Conservation (phyloP, 2,329 filamentous ascomycete species). For the Albifimbria verrucaria region DNA sequence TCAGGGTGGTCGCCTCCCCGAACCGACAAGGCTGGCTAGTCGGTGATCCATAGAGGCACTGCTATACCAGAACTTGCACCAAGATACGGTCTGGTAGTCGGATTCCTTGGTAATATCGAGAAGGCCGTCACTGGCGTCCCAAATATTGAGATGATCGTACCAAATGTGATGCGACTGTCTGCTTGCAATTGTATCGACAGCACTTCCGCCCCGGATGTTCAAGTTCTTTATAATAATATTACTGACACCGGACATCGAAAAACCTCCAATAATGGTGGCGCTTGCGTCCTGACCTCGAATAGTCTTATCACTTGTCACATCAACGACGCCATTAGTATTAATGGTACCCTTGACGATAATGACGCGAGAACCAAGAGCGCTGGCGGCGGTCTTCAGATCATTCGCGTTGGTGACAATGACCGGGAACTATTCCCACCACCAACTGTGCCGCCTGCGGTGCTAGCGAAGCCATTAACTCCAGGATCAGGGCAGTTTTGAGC, state of each 20-base stretch:
- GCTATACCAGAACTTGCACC: neutral
- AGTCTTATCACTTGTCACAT: neutral
- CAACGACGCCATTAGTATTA: neutral
- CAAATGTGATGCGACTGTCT: neutral
- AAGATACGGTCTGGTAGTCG: neutral
- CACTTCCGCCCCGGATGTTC: neutral
- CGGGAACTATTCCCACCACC: neutral
- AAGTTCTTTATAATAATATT: neutral
- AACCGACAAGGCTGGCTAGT: neutral
- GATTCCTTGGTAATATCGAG: neutral
- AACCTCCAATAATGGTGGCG: neutral
- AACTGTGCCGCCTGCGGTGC: neutral
- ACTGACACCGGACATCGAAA: neutral
- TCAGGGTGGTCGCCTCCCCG: neutral
- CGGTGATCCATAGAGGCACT: neutral
- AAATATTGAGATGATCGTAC: neutral
- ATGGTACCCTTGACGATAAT: neutral
- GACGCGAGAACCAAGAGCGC: neutral
- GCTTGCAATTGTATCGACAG: neutral
- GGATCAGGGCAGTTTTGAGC: neutral
- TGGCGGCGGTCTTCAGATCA: neutral
- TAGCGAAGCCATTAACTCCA: neutral
- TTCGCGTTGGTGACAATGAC: neutral
- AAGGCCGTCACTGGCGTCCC: neutral
- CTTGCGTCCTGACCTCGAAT: neutral